Conservation (phyloP, 805 yeast genomes). For the Candida adriatica region DNA sequence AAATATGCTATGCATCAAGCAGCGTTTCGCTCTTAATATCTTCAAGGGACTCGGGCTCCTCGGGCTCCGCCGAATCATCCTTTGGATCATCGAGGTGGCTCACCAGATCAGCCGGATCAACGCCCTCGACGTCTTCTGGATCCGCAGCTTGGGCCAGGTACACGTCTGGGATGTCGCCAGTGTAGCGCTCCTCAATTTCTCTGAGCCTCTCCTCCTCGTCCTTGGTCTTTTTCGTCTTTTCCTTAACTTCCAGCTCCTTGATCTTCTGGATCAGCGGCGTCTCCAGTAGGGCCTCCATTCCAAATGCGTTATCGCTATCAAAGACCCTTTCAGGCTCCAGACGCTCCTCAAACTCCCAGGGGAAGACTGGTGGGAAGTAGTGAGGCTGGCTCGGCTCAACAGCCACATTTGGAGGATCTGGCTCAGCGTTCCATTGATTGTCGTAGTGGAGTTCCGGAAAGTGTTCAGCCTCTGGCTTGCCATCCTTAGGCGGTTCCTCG, state of each 20-base stretch:
- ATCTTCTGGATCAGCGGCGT: slow-evolving; percentile 19
- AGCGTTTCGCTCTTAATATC: neutral
- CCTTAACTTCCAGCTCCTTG: slow-evolving; percentile 8
- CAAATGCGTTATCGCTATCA: slow-evolving; percentile 6
- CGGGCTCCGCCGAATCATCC: too few relatives aligned
- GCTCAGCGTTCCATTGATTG: slow-evolving; percentile 17
- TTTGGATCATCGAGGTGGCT: too few relatives aligned
- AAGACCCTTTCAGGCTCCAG: slow-evolving; percentile 20
- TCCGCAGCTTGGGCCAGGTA: neutral
- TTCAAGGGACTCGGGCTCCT: neutral
- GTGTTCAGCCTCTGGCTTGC: slow-evolving; percentile 22
- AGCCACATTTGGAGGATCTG: slow-evolving; percentile 1
- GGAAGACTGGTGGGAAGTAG: slow-evolving; percentile 25
- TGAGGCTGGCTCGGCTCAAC: too few relatives aligned
- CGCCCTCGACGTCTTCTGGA: slow-evolving; percentile 4
- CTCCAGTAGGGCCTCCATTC: slow-evolving; percentile 16
- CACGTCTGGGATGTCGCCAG: slow-evolving; percentile 7
- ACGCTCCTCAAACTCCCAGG: slow-evolving; percentile 24
- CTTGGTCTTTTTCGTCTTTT: slow-evolving; percentile 14
- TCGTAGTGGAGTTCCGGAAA: slow-evolving; percentile 18
- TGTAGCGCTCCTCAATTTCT: slow-evolving; percentile 16
- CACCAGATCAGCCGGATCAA: neutral
- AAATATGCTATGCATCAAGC: neutral
- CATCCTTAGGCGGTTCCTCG: slow-evolving; percentile 35
- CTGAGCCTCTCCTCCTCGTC: slow-evolving; percentile 15